Base-by-base conservation (phyloP, 129 eudicot species). In the Artemisia tridentata region DNA sequence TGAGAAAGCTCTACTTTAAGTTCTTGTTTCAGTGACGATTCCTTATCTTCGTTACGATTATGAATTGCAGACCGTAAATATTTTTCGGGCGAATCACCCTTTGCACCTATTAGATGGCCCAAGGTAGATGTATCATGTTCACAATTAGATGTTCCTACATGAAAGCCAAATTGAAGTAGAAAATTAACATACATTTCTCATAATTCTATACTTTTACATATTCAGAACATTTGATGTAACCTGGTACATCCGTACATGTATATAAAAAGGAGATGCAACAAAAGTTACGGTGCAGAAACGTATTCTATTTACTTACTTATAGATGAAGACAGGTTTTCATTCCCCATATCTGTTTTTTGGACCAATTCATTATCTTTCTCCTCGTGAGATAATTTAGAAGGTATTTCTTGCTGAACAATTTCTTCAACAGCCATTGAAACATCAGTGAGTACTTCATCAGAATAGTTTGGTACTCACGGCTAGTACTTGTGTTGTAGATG, bases 281-380 rank as follows among this genome's bases (percentile, higher is more conserved):
- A 19, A 72, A 48, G 19, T 56, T 43, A 68, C 4, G 34, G 48
- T 20, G 16, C 25, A 72, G 45, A 17, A 63, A 63, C 38, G 50
- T 52, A 73, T 47, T 34, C 6, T 11, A 12, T 47, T 71, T 67
- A 79, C 83, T 75, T 69, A 83, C 86, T 76, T 65, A 46, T n/a
- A n/a, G 66, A 67, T 60, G 72, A 75, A 66, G 62, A 63, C 6
- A 64, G 70, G 49, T 49, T 29, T 60, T 60, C 65, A 60, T 29
- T 27, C 18, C 31, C 66, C 47, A 29, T 27, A 27, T 14, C 66
- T 29, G 19, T 21, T 63, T 38, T 34, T 15, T 63, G 51, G 15
- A 38, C 2, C 11, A 29, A 43, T 63, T 63, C 27, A 63, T n/a
- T 17, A 16, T 63, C 50, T 63, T 63, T 38, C 52, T 75, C 69